Conservation (phyloP, 2,329 filamentous ascomycete species). For the Aspergillus udagawae region DNA sequence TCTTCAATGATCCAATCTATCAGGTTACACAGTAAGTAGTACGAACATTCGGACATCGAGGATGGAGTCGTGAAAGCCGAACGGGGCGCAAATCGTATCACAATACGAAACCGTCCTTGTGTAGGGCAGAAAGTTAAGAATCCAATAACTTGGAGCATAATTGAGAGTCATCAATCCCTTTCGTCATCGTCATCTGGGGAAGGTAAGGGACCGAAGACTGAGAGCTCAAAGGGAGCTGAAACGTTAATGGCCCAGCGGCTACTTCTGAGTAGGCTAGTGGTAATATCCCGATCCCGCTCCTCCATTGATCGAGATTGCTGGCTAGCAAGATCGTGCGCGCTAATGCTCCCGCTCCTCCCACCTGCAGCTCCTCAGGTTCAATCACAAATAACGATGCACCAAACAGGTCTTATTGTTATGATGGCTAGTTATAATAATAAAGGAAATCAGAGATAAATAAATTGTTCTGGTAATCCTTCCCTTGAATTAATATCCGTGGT, state of each 20-base stretch:
- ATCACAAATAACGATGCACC: not conserved
- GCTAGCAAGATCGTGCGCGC: conserved; percentile 8
- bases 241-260: not conserved
- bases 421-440: not conserved
- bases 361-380: not conserved
- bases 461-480: not conserved
- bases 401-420: not conserved
- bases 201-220: not conserved
- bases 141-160: not conserved
- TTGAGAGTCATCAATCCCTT: not conserved
- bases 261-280: too few relatives aligned
- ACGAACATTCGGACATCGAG: not conserved
- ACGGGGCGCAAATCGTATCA: not conserved
- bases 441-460: not conserved
- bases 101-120: not conserved
- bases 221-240: not conserved
- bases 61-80: not conserved
- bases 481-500: not conserved
- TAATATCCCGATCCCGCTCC: not conserved
- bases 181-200: not conserved
- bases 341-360: conserved; percentile 1
- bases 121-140: not conserved
- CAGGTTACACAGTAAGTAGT: not conserved
- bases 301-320: not conserved
- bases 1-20: not conserved